phyloP scores from a whole-genome alignment of 2,329 filamentous ascomycete species.

The Emericellopsis cladophorae region DNA sequence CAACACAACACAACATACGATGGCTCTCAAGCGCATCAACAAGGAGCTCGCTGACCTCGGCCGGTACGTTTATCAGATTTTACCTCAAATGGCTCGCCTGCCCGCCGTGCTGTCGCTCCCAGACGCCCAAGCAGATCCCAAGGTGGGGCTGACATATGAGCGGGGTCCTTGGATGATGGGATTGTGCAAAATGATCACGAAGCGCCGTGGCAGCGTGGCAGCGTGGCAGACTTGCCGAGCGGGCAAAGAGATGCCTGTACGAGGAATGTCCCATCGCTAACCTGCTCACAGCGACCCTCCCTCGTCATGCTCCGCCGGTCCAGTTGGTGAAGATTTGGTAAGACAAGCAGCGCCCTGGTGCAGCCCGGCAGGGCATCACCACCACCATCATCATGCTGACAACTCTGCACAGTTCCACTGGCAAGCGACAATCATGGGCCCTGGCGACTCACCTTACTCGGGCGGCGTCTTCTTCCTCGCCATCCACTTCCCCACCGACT shows the following conservation, averaged over 20 bases:
- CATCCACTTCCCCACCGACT: slow-evolving; percentile 99
- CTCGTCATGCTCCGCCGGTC: slow-evolving; percentile 95
- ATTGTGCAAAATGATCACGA: background rate
- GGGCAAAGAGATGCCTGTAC: background rate
- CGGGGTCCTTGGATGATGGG: slow-evolving; percentile 4
- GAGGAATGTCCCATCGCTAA: background rate
- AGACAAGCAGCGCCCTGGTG: slow-evolving; percentile 23
- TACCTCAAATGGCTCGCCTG: background rate
- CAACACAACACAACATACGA: slow-evolving; percentile 28
- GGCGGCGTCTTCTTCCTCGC: slow-evolving; percentile 98
- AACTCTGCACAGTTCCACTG: slow-evolving; percentile 75
- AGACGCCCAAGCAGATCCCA: background rate
- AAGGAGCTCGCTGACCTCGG: slow-evolving; percentile 86
- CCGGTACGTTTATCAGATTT: slow-evolving; percentile 49
- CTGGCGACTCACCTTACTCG: slow-evolving; percentile 93
- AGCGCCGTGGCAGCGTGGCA: background rate
- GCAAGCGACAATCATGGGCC: slow-evolving; percentile 99
- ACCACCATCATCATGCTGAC: background rate
- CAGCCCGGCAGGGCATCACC: too few species aligned
- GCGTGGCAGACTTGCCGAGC: background rate
- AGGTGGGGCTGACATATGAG: slow-evolving; percentile 5
- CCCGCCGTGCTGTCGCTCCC: background rate
- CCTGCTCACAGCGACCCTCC: slow-evolving; percentile 67
- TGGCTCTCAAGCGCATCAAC: slow-evolving; percentile 91
- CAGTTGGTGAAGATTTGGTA: slow-evolving; percentile 96